Conservation (phyloP, 1,284 basidiomycete species). For the Taiwanofungus camphoratus region DNA sequence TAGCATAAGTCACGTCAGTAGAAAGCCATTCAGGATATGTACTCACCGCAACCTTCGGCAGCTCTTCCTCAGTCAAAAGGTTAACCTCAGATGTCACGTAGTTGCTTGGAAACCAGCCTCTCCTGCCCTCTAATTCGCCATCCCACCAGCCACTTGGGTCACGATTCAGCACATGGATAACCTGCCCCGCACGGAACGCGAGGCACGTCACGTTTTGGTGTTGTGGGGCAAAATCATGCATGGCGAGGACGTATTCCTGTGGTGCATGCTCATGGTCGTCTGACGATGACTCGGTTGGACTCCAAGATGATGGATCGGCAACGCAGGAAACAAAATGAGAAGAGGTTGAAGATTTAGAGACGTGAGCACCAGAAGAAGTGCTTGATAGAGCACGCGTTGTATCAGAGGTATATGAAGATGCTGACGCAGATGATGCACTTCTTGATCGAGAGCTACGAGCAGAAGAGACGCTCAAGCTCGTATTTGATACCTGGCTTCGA, state of each 20-base stretch:
- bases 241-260: conserved; percentile 74
- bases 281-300: conserved; percentile 16
- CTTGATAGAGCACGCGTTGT: conserved; percentile 13
- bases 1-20: neutral
- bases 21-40: neutral
- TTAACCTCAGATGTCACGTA: conserved; percentile 68
- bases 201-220: conserved; percentile 77
- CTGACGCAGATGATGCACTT: conserved; percentile 24
- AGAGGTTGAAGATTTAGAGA: neutral
- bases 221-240: conserved; percentile 81
- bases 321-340: neutral
- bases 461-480: conserved; percentile 11
- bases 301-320: conserved; percentile 10
- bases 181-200: conserved; percentile 82
- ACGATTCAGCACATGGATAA: conserved; percentile 84
- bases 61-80: conserved; percentile 46
- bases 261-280: conserved; percentile 32
- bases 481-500: conserved; percentile 17
- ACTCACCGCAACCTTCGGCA: conserved; percentile 39
- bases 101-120: conserved; percentile 99
- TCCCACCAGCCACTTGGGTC: conserved; percentile 98
- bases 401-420: conserved; percentile 21
- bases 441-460: conserved; percentile 15
- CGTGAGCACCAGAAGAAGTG: conserved; percentile 2
- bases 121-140: conserved; percentile 78